phyloP scores from a whole-genome alignment of 179 eudicot genomes.

The Spergularia azorica region DNA sequence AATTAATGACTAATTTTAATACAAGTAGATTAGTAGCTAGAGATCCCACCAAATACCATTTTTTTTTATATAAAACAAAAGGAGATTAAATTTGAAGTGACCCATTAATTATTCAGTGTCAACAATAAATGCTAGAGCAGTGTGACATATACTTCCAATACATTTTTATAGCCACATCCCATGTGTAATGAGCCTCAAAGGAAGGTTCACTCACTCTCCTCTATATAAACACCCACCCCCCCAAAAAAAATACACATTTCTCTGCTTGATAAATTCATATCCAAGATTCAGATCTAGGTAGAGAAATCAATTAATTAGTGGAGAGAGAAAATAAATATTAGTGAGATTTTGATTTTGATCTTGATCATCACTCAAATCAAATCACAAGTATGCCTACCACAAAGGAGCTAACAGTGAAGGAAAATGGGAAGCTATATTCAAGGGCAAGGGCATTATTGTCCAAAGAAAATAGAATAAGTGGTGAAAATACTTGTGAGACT shows the following conservation, averaged over 20 bases:
- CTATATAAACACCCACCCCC: neutral
- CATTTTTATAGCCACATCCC: constrained; percentile 11
- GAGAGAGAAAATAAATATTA: neutral
- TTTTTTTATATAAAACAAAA: neutral
- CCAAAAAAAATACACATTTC: neutral
- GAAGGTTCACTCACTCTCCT: constrained; percentile 13
- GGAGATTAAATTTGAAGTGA: constrained; percentile 6
- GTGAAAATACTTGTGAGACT: constrained; percentile 24
- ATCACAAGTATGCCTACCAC: constrained; percentile 6
- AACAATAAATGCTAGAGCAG: constrained; percentile 25
- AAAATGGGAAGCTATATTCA: neutral
- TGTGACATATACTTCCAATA: neutral
- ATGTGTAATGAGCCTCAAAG: constrained; percentile 33
- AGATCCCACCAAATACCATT: neutral
- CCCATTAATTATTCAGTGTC: constrained; percentile 13
- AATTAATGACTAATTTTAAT: neutral
- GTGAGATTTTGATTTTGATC: too few species aligned
- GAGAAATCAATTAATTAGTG: too few species aligned
- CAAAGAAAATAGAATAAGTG: constrained; percentile 13
- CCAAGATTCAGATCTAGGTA: constrained; percentile 36
- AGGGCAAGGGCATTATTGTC: constrained; percentile 32
- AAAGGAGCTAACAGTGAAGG: constrained; percentile 5
- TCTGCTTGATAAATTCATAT: neutral
- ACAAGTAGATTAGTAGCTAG: neutral
- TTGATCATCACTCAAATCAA: neutral